A percentile compares a stretch with the other conserved stretches of the same genome.
These are phyloP conservation scores for Lachnellula subtilissima DNA, from an alignment of 2,329 filamentous ascomycete genomes.

Conservation along the genomic window DNA sequence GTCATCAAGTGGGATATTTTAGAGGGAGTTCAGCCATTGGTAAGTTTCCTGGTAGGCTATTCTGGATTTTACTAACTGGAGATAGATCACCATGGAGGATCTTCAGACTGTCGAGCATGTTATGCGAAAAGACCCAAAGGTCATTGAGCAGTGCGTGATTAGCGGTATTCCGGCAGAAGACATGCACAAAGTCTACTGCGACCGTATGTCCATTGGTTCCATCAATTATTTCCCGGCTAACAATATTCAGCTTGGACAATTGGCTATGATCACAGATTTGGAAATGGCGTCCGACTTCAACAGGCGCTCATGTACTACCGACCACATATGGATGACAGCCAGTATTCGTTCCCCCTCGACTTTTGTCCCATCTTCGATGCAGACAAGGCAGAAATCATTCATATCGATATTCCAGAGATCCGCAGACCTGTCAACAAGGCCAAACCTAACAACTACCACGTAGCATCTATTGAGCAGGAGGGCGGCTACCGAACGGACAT, in stretches of 20 bases:
- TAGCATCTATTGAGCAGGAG: constrained; percentile 63
- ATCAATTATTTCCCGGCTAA: constrained; percentile 12
- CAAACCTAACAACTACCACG: constrained; percentile 74
- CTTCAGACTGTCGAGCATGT: constrained; percentile 74
- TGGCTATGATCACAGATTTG: constrained; percentile 87
- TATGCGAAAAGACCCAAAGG: constrained; percentile 71
- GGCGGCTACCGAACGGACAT: constrained; percentile 74
- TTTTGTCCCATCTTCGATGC: constrained; percentile 91
- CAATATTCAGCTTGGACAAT: constrained; percentile 74
- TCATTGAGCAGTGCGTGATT: constrained; percentile 85
- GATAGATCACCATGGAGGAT: constrained; percentile 84
- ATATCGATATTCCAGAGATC: constrained; percentile 64
- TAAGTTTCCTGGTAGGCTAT: constrained; percentile 34
- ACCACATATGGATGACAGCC: constrained; percentile 76
- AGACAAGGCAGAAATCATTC: constrained; percentile 61
- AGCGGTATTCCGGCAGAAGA: constrained; percentile 75
- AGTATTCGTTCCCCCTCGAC: constrained; percentile 87
- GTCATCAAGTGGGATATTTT: constrained; percentile 71
- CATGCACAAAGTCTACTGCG: constrained; percentile 95
- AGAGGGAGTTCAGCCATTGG: constrained; percentile 75
- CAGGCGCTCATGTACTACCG: constrained; percentile 96
- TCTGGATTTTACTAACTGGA: constrained; percentile 9
- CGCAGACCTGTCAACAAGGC: constrained; percentile 70
- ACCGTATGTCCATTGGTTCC: constrained; percentile 52
- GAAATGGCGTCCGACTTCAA: constrained; percentile 72